Conservation (phyloP, 768 basidiomycete genomes). For the Auricularia heimuer region DNA sequence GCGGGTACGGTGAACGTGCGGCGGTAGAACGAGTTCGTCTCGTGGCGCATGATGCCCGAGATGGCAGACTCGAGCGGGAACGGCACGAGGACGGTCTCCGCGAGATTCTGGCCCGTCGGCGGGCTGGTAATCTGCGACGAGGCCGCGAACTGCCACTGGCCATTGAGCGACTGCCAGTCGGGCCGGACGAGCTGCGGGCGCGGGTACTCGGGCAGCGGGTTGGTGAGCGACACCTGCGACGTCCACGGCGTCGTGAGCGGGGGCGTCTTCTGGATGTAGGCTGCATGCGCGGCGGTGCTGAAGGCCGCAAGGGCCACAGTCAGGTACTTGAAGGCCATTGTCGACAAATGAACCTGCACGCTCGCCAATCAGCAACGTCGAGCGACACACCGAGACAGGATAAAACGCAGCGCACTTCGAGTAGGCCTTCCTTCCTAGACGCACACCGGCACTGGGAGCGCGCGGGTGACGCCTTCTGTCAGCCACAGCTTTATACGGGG, state of each 20-base stretch:
- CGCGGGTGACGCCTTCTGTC: too few relatives aligned
- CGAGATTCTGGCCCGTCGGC: background rate
- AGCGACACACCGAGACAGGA: too few relatives aligned
- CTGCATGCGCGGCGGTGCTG: background rate
- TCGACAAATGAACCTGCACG: background rate
- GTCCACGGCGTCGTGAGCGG: background rate
- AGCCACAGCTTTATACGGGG: too few relatives aligned
- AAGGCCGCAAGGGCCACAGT: background rate
- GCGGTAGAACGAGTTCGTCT: background rate
- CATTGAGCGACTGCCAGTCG: background rate
- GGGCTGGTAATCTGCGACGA: background rate
- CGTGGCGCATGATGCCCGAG: conserved; percentile 3
- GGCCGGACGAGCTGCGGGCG: background rate
- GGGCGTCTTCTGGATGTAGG: background rate
- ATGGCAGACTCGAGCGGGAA: conserved; percentile 1
- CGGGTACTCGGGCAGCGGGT: conserved; percentile 1
- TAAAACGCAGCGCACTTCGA: too few relatives aligned
- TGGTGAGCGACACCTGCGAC: background rate
- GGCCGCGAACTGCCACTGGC: background rate
- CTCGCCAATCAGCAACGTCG: too few relatives aligned
- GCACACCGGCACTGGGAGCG: too few relatives aligned
- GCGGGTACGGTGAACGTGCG: too few relatives aligned
- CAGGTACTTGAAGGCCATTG: background rate
- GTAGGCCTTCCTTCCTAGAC: too few relatives aligned
- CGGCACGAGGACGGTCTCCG: background rate